These are phyloP conservation scores for Cyclotella atomus DNA, from an alignment of 108 stramenopile genomes.

Conservation along the genomic window DNA sequence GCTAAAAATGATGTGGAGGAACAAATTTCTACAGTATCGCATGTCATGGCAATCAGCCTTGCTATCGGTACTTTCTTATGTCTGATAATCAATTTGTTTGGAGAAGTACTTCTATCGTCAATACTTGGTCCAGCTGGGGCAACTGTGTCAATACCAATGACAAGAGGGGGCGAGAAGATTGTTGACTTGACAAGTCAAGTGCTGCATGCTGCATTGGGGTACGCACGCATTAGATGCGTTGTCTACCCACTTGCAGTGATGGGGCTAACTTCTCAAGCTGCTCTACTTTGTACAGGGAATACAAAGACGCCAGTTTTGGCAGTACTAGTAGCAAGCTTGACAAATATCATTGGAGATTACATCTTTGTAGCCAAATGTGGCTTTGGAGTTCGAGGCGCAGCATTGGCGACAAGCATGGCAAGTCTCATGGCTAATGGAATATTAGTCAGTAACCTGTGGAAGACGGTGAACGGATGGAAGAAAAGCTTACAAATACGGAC, in stretches of 20 bases:
- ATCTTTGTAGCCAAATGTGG: constrained; percentile 54
- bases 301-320: constrained; percentile 83
- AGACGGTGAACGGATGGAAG: constrained; percentile 62
- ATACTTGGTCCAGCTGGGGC: constrained; percentile 60
- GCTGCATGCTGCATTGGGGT: constrained; percentile 62
- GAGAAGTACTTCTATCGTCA: constrained; percentile 48
- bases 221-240: constrained; percentile 69
- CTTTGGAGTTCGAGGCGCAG: constrained; percentile 73
- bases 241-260: constrained; percentile 74
- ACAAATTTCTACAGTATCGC: constrained; percentile 56
- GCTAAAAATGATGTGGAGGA: constrained; percentile 58
- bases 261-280: constrained; percentile 80
- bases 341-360: constrained; percentile 82
- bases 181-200: constrained; percentile 40
- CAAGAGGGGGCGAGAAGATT: constrained; percentile 16
- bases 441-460: constrained; percentile 56
- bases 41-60: constrained; percentile 71
- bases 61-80: constrained; percentile 58
- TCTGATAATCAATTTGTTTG: constrained; percentile 45
- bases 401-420: constrained; percentile 73
- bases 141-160: constrained; percentile 16
- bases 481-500: constrained; percentile 16
- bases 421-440: constrained; percentile 54
- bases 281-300: constrained; percentile 75
- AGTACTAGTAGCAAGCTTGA: constrained; percentile 66